These are phyloP conservation scores for Alternaria incomplexa DNA, from an alignment of 2,329 filamentous ascomycete genomes.

Conservation along the genomic window DNA sequence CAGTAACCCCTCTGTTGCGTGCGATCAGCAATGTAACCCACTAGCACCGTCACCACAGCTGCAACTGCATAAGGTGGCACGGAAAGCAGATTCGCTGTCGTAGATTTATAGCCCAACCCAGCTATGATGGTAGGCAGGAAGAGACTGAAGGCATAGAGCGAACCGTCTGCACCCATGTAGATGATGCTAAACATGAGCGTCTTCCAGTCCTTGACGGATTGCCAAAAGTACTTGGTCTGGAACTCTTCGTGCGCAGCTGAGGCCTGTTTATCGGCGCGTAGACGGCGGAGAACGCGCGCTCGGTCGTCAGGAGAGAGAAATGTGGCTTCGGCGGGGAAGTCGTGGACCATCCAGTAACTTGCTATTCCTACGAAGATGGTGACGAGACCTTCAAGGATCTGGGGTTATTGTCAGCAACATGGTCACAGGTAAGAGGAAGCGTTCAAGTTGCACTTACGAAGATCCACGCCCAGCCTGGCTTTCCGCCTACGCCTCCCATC, in stretches of 20 bases:
- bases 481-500: slow-evolving; percentile 67
- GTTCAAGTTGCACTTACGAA: slow-evolving; percentile 42
- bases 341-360: slow-evolving; percentile 76
- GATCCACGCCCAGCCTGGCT: slow-evolving; percentile 54
- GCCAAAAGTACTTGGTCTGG: slow-evolving; percentile 73
- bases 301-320: slow-evolving; percentile 76
- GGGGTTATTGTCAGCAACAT: slow-evolving; percentile 1
- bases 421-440: not conserved
- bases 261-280: slow-evolving; percentile 74
- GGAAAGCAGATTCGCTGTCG: slow-evolving; percentile 72
- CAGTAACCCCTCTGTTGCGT: slow-evolving; percentile 76
- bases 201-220: slow-evolving; percentile 81
- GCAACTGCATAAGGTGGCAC: slow-evolving; percentile 79
- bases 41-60: slow-evolving; percentile 69
- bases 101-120: slow-evolving; percentile 62
- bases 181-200: slow-evolving; percentile 76
- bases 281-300: slow-evolving; percentile 71
- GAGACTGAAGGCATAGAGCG: slow-evolving; percentile 76
- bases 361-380: slow-evolving; percentile 72
- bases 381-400: slow-evolving; percentile 69
- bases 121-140: slow-evolving; percentile 82
- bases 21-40: slow-evolving; percentile 79
- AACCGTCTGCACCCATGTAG: slow-evolving; percentile 76
- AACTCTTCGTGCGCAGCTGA: slow-evolving; percentile 79
- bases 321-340: slow-evolving; percentile 75